Conservation (phyloP, 2,329 filamentous ascomycete genomes). For the Seiridium cupressi region DNA sequence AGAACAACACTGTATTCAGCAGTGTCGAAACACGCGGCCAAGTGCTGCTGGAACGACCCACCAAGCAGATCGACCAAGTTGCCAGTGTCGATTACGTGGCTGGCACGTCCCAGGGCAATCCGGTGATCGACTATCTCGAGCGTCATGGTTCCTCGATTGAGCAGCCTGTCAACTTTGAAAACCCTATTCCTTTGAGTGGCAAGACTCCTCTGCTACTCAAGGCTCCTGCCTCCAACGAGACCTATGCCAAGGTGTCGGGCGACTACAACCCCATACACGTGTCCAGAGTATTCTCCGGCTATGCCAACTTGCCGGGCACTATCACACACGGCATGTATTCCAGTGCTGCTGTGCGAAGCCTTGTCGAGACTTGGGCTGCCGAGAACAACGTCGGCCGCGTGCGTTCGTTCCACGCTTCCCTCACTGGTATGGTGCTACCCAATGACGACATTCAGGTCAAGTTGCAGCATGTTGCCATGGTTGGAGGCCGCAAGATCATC, state of each 20-base stretch:
- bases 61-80: constrained; percentile 95
- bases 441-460: constrained; percentile 95
- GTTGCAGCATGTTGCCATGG: constrained; percentile 96
- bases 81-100: constrained; percentile 96
- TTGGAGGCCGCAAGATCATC: constrained; percentile 97
- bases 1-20: constrained; percentile 90
- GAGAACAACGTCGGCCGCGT: constrained; percentile 98
- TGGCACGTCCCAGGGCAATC: constrained; percentile 89
- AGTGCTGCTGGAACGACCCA: constrained; percentile 89
- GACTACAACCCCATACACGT: constrained; percentile 99
- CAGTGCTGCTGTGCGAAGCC: constrained; percentile 89
- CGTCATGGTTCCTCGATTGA: constrained; percentile 90
- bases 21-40: constrained; percentile 89
- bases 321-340: constrained; percentile 99
- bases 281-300: constrained; percentile 92
- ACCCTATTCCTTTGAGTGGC: constrained; percentile 91
- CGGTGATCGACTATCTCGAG: constrained; percentile 92
- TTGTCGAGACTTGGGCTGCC: constrained; percentile 98
- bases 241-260: constrained; percentile 93
- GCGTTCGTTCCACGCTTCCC: constrained; percentile 91
- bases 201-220: constrained; percentile 86
- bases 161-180: constrained; percentile 95
- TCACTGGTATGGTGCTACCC: constrained; percentile 98
- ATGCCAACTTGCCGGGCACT: constrained; percentile 91
- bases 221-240: constrained; percentile 94